phyloP scores from a whole-genome alignment of 2,329 filamentous ascomycete genomes.

The Trichophyton mentagrophytes region DNA sequence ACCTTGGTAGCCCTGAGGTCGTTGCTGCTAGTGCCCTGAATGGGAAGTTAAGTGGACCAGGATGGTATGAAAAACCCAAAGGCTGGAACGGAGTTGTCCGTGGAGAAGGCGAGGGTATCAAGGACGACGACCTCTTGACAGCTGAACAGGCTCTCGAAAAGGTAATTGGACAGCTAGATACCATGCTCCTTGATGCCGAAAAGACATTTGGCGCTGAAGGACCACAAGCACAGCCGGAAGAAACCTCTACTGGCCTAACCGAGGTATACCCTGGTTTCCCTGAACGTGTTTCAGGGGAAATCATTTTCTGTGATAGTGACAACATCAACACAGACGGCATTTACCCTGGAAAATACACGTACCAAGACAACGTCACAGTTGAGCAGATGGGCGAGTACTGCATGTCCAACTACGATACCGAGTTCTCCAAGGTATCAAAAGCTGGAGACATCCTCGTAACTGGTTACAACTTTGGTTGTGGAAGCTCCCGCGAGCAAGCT shows the following conservation, averaged over 20 bases:
- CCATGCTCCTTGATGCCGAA: constrained; percentile 24
- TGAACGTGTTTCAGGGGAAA: constrained; percentile 68
- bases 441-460: constrained; percentile 68
- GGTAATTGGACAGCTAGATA: constrained; percentile 56
- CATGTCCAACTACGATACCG: constrained; percentile 84
- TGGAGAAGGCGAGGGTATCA: constrained; percentile 58
- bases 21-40: constrained; percentile 76
- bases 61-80: constrained; percentile 61
- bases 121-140: constrained; percentile 51
- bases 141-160: constrained; percentile 60
- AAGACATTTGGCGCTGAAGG: constrained; percentile 9
- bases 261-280: constrained; percentile 79
- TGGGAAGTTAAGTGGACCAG: constrained; percentile 49
- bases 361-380: constrained; percentile 66
- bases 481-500: constrained; percentile 69
- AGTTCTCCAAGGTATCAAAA: constrained; percentile 52
- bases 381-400: constrained; percentile 78
- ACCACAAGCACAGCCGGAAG: neutral
- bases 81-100: constrained; percentile 49
- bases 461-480: constrained; percentile 83
- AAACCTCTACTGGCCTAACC: constrained; percentile 29
- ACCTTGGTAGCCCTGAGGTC: constrained; percentile 78
- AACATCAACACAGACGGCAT: constrained; percentile 90
- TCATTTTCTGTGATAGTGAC: constrained; percentile 72
- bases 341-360: constrained; percentile 84